Evolutionary conservation across 108 stramenopile species (phyloP).

Genomic region (Skeletonema costatum): DNA sequence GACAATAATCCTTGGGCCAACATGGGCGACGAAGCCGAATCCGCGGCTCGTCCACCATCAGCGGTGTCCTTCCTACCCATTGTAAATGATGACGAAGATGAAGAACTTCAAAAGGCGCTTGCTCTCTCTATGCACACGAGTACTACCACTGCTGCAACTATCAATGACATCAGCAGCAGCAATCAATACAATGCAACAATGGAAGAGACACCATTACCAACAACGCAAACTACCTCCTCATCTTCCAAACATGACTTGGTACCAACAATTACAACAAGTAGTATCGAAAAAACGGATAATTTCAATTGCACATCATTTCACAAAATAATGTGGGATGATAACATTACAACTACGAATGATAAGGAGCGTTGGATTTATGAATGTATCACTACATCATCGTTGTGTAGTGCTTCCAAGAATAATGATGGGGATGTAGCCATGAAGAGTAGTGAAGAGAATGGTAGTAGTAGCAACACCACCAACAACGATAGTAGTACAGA

Average conservation of each 20-base stretch:
- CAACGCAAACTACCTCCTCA: neutral
- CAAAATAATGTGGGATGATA: constrained; percentile 57
- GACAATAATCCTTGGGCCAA: neutral
- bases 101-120: constrained; percentile 53
- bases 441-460: constrained; percentile 12
- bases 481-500: neutral
- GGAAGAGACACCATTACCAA: neutral
- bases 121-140: constrained; percentile 43
- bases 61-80: neutral
- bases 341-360: constrained; percentile 59
- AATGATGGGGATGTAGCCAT: neutral
- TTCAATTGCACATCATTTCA: constrained; percentile 20
- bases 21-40: neutral
- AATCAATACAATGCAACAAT: neutral
- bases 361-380: constrained; percentile 72
- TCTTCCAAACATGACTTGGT: neutral
- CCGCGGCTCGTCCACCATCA: neutral
- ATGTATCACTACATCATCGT: constrained; percentile 32
- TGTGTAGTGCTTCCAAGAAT: neutral
- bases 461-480: neutral
- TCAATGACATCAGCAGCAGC: neutral
- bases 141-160: neutral
- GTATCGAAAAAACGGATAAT: neutral
- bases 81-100: constrained; percentile 48
- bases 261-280: neutral